Evolutionary conservation across 2,329 filamentous ascomycete species (phyloP).

Genomic region (Beauveria caledonica): DNA sequence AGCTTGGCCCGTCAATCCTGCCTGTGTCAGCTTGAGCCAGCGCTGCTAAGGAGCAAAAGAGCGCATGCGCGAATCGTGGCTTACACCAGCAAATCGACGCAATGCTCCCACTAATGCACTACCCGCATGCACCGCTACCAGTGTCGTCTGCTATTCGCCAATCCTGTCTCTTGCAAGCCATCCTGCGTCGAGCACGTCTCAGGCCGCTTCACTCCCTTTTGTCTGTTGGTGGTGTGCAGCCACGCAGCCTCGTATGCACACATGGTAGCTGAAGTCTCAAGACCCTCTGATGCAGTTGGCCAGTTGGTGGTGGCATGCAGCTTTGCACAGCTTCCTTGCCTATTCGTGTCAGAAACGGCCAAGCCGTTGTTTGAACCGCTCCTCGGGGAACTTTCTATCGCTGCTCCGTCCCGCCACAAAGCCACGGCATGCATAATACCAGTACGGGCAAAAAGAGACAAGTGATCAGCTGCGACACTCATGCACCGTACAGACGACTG

Average conservation of each 20-base stretch:
- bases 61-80: conserved; percentile 1
- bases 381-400: background rate
- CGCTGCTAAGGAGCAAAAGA: too few species aligned
- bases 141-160: background rate
- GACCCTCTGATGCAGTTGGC: too few species aligned
- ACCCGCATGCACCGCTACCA: background rate
- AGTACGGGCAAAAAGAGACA: background rate
- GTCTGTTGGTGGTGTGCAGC: too few species aligned
- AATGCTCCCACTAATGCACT: background rate
- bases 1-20: too few species aligned
- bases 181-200: too few species aligned
- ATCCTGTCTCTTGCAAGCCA: too few species aligned
- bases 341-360: too few species aligned
- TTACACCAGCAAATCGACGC: background rate
- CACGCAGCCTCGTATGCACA: too few species aligned
- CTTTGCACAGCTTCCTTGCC: too few species aligned
- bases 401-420: background rate
- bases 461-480: background rate
- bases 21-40: background rate
- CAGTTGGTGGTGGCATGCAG: too few species aligned
- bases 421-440: background rate
- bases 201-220: too few species aligned
- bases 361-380: background rate
- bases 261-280: too few species aligned
- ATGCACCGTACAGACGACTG: background rate